phyloP scores from a whole-genome alignment of 305 asterid species.

The Fraxinus greggii region DNA sequence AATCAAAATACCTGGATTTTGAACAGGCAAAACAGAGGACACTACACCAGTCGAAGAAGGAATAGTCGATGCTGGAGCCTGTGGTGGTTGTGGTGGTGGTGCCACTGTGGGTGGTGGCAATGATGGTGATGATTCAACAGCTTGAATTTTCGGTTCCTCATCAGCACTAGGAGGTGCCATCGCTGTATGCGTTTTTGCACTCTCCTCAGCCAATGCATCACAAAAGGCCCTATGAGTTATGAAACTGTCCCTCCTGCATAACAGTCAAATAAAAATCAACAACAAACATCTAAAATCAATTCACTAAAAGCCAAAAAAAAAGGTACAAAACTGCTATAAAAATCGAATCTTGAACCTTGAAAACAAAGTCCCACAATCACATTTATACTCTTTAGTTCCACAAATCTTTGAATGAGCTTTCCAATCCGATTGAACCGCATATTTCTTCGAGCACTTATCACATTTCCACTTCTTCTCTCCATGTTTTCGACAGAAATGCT shows the following conservation, averaged over 20 bases:
- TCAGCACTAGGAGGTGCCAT: slow-evolving; percentile 39
- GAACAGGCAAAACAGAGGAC: slow-evolving; percentile 42
- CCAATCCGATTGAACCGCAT: slow-evolving; percentile 76
- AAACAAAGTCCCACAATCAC: slow-evolving; percentile 73
- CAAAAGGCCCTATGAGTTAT: slow-evolving; percentile 77
- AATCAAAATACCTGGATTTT: slow-evolving; percentile 52
- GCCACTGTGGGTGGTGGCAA: slow-evolving; percentile 30
- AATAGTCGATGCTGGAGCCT: slow-evolving; percentile 23
- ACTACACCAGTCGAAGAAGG: slow-evolving; percentile 29
- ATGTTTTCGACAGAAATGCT: slow-evolving; percentile 72
- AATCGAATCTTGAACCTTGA: slow-evolving; percentile 44
- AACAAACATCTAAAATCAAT: not conserved
- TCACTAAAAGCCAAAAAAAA: not conserved
- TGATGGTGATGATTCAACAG: slow-evolving; percentile 36
- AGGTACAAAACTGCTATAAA: not conserved
- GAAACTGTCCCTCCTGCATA: slow-evolving; percentile 70
- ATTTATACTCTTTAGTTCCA: slow-evolving; percentile 65
- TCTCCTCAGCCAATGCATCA: slow-evolving; percentile 69
- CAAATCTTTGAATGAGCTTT: slow-evolving; percentile 79
- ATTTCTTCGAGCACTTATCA: slow-evolving; percentile 64
- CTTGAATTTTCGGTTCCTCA: slow-evolving; percentile 40
- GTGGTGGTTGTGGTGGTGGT: slow-evolving; percentile 22
- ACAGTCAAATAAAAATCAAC: slow-evolving; percentile 17
- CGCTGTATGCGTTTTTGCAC: slow-evolving; percentile 43
- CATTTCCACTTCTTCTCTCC: slow-evolving; percentile 82